Evolutionary conservation across 257 asterid genomes (phyloP).

Genomic region (Nicotiana knightiana): DNA sequence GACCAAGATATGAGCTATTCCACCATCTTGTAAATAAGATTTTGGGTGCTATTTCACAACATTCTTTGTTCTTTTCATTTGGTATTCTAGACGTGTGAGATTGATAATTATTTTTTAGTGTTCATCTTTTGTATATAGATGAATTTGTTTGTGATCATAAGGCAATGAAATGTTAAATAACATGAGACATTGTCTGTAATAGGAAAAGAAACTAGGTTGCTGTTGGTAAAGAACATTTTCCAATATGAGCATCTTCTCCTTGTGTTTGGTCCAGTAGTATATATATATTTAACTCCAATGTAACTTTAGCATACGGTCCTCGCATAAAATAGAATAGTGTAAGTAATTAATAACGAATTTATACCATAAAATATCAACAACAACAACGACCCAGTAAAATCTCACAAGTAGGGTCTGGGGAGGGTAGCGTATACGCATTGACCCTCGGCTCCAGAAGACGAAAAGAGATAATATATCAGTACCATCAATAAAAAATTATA

Average conservation of each 20-base stretch:
- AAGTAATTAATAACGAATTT: neutral
- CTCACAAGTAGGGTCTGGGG: no score
- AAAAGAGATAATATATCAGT: no score
- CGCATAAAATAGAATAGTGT: no score
- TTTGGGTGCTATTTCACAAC: slow-evolving; percentile 1
- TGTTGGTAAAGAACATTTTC: neutral
- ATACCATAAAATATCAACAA: neutral
- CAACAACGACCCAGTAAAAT: no score
- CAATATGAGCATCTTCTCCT: neutral
- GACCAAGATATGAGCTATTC: neutral
- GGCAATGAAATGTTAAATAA: neutral
- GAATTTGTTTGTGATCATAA: neutral
- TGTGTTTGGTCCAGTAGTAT: neutral
- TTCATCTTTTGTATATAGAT: neutral
- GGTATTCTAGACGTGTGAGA: neutral
- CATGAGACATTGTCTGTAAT: neutral
- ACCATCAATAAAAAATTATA: no score
- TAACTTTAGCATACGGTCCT: no score
- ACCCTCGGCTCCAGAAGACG: no score
- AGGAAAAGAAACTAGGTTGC: neutral
- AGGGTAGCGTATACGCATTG: no score
- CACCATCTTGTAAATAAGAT: slow-evolving; percentile 1
- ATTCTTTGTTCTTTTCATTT: neutral
- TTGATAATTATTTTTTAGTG: neutral
- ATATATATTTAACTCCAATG: no score